phyloP scores from a whole-genome alignment of 2,329 filamentous ascomycete species.

The Sclerotiophoma versabilis region DNA sequence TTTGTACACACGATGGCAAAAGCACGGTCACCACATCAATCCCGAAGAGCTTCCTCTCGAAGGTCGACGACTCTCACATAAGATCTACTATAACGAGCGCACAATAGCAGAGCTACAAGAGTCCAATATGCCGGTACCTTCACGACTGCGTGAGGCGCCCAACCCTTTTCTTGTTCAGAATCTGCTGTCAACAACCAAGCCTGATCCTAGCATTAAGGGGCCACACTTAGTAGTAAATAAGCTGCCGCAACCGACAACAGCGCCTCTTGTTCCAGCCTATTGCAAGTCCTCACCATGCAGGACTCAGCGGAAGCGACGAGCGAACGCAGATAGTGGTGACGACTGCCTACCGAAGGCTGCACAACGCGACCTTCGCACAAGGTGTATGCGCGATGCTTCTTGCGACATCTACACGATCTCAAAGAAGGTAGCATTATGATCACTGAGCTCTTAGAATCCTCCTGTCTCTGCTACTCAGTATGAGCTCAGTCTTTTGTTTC shows the following conservation, averaged over 20 bases:
- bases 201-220: neutral
- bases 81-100: constrained; percentile 13
- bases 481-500: neutral
- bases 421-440: too few relatives aligned
- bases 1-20: constrained; percentile 1
- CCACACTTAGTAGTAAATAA: neutral
- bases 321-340: neutral
- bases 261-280: neutral
- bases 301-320: constrained; percentile 1
- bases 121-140: constrained; percentile 23
- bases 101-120: constrained; percentile 24
- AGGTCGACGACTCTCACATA: neutral
- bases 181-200: neutral
- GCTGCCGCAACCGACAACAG: neutral
- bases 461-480: neutral
- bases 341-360: neutral
- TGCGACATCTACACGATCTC: too few relatives aligned
- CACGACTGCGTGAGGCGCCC: constrained; percentile 8
- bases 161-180: neutral
- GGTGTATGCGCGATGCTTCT: too few relatives aligned
- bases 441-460: too few relatives aligned
- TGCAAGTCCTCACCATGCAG: neutral
- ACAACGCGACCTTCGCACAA: neutral
- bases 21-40: neutral
- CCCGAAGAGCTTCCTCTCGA: neutral